Evolutionary conservation across 1,284 basidiomycete genomes (phyloP), one percentile per base, ranked within the genome.

Genomic region (Xanthoconium separans): DNA sequence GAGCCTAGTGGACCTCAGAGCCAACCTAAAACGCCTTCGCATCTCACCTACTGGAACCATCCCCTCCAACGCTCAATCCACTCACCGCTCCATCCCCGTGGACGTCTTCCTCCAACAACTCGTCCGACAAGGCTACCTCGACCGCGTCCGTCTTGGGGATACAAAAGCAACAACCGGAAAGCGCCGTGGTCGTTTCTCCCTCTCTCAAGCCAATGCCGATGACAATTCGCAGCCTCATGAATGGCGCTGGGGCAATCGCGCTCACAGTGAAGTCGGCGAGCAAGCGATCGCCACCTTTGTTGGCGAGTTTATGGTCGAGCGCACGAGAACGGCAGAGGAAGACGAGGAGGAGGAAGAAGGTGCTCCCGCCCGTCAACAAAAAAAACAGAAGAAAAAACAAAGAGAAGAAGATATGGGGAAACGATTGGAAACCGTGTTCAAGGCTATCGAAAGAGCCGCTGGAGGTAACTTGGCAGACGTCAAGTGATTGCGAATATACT

Each of bases 211-310:
- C 4, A 74, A 75, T 7, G 77, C 75, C 15, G 81, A 84, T 18
- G 80, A 80, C 13, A 79, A 75, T 9, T 44, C 53, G 0, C 72
- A 73, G 18, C 75, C 75, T 29, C 85, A 77, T 57, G 87, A 91
- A 65, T 91, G 89, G 89, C 79, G 82, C 7, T 92, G 90, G 89
- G 90, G 89, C 4, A 74, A 77, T 18, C 77, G 90, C n/a, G 84
- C 89, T 7, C 75, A 82, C 42, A 77, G 79, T 45, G 89, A 93
- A 68, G 78, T 92, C 2, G 86, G 88, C 6, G 89, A 93, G 66
- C 70, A 75, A 52, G 79, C 73, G 6, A 68, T 91, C 8, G 86
- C 82, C 3, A 70, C 70, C 47, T 92, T 91, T 58, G 72, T 91
- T 0, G 83, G 83, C 0, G 84, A 89, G 63, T 90, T 91, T 64